Evolutionary conservation across 2,329 filamentous ascomycete genomes (phyloP).

Genomic region (Penicillium frequentans): DNA sequence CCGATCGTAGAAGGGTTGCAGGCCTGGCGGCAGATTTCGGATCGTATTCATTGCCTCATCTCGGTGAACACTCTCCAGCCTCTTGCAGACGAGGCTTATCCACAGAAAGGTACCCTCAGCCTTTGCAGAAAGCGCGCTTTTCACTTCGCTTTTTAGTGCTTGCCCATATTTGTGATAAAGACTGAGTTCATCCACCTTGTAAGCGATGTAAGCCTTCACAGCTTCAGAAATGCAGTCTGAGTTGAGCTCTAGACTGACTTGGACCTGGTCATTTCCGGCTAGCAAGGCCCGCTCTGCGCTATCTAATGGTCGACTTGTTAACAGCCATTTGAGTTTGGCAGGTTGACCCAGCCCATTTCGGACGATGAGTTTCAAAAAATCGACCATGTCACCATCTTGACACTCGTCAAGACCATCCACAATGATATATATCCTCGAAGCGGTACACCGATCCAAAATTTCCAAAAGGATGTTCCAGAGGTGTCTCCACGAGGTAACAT

Average conservation of each 20-base stretch:
- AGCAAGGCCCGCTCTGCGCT: constrained; percentile 21
- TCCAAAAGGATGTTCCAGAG: constrained; percentile 26
- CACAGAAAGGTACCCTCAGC: constrained; percentile 29
- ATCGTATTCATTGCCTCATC: constrained; percentile 10
- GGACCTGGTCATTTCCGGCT: constrained; percentile 20
- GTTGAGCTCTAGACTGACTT: constrained; percentile 16
- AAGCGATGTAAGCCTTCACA: constrained; percentile 8
- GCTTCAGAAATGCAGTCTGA: constrained; percentile 17
- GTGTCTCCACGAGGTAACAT: constrained; percentile 16
- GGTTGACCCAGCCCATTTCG: constrained; percentile 18
- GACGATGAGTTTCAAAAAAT: constrained; percentile 14
- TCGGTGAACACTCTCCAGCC: constrained; percentile 15
- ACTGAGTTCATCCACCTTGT: constrained; percentile 8
- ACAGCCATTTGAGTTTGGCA: constrained; percentile 28
- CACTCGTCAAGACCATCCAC: constrained; percentile 33
- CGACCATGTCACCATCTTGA: constrained; percentile 13
- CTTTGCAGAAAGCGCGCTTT: constrained; percentile 10
- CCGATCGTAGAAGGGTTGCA: constrained; percentile 24
- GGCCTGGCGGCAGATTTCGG: constrained; percentile 21
- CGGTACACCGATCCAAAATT: constrained; percentile 20
- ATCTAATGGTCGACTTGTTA: constrained; percentile 30
- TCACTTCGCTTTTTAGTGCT: constrained; percentile 8
- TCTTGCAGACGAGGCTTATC: constrained; percentile 30
- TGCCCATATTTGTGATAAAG: constrained; percentile 9
- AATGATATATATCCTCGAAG: constrained; percentile 21